Base-by-base conservation (phyloP, 495 filamentous ascomycete genomes). In the Darksidea phi region DNA sequence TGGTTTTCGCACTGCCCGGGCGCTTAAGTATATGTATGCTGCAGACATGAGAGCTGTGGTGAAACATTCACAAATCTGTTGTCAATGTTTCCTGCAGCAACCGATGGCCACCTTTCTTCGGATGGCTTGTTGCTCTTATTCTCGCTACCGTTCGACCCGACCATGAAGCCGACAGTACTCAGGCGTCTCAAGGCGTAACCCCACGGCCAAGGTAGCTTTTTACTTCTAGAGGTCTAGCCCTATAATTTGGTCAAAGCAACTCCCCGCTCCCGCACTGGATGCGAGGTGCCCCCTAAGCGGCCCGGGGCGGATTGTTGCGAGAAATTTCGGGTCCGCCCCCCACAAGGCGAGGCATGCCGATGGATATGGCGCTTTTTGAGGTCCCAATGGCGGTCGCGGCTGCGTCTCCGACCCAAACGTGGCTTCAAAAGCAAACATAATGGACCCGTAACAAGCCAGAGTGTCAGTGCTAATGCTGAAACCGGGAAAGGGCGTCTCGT, bases 111-210 rank as follows among this genome's bases (percentile, higher is more conserved):
- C n/a, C n/a, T n/a, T n/a, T n/a, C n/a, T n/a, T n/a, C n/a, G n/a
- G 28, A 32, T 32, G 4, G 28, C 28, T 32, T 32, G 28, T 32
- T 10, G 28, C 10, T 32, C 10, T 32, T 83, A 11, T 77, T 67
- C 42, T 74, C 76, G 32, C 74, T 80, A 0, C 78, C 82, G 8
- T 80, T 75, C 59, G 80, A 79, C 78, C 79, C 84, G n/a, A 76
- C 80, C 74, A 84, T 82, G 63, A 75, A 77, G 57, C 80, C 80
- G 32, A 80, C 58, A 0, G 73, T 75, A 60, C 73, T 77, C 11
- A 70, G 76, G 6, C 79, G 77, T 1, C 79, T 76, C 10, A 81
- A 56, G 12, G 75, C 71, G 41, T 71, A 75, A 5, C 78, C 78
- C 23, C 75, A 66, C 11, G 59, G 58, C 43, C 71, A 75, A 11